phyloP scores from a whole-genome alignment of 129 eudicot species.

The Mikania micrantha region DNA sequence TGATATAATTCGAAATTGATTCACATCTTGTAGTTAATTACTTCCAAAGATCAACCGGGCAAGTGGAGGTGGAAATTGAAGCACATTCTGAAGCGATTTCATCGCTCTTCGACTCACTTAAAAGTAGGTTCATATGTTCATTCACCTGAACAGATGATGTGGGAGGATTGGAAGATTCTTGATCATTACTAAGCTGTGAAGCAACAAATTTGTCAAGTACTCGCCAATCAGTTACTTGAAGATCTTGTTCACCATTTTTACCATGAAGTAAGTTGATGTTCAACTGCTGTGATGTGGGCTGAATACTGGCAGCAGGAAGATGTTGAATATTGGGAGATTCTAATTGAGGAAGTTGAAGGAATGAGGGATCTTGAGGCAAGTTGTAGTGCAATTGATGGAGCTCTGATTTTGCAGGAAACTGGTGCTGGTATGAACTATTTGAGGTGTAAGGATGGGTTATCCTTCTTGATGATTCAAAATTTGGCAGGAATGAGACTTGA shows the following conservation, averaged over 20 bases:
- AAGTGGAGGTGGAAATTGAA: conserved; percentile 45
- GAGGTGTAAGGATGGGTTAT: conserved; percentile 41
- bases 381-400: conserved; percentile 42
- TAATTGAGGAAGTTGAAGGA: conserved; percentile 62
- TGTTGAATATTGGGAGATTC: conserved; percentile 63
- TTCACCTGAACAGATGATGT: conserved; percentile 35
- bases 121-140: conserved; percentile 44
- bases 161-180: conserved; percentile 22
- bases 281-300: conserved; percentile 27
- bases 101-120: conserved; percentile 40
- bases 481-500: conserved; percentile 75
- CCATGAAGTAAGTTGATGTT: conserved; percentile 32
- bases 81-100: conserved; percentile 49
- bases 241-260: conserved; percentile 37
- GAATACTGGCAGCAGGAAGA: conserved; percentile 19
- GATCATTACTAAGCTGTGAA: conserved; percentile 65
- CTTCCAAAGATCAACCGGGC: conserved; percentile 65
- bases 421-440: conserved; percentile 34
- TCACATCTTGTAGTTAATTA: conserved; percentile 6
- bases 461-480: conserved; percentile 48
- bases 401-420: conserved; percentile 46
- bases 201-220: conserved; percentile 82
- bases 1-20: conserved; percentile 3
- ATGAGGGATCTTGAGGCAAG: conserved; percentile 40
- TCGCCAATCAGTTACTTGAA: conserved; percentile 79